phyloP scores from a whole-genome alignment of 1,284 basidiomycete genomes.

The Irpex lacteus region DNA sequence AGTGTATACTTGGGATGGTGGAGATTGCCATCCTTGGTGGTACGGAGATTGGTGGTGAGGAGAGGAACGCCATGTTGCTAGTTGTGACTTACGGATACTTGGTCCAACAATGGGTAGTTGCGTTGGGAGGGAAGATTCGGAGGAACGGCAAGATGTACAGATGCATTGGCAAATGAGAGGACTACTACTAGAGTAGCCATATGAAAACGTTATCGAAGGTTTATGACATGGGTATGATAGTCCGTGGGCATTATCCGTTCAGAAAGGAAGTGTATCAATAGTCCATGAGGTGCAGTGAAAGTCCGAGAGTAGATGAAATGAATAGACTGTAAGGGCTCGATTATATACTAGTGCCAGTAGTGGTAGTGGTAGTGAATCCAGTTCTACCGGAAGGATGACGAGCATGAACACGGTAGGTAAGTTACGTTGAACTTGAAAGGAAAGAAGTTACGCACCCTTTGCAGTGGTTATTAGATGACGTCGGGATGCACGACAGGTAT shows the following conservation, averaged over 20 bases:
- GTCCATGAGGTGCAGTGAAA: neutral
- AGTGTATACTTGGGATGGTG: slow-evolving; percentile 36
- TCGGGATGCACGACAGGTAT: slow-evolving; percentile 87
- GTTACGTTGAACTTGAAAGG: neutral
- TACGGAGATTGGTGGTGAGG: slow-evolving; percentile 14
- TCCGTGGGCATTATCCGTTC: neutral
- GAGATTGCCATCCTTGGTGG: slow-evolving; percentile 37
- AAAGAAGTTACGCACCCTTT: slow-evolving; percentile 47
- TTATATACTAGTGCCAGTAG: neutral
- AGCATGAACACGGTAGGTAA: neutral
- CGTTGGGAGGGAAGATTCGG: no score
- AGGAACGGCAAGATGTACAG: neutral
- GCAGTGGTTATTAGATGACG: slow-evolving; percentile 73
- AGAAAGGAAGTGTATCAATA: neutral
- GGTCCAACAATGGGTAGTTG: no score
- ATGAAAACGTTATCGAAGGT: no score
- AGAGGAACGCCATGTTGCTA: neutral
- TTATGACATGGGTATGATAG: neutral
- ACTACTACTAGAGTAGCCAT: neutral
- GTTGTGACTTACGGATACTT: neutral
- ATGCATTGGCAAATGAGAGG: neutral
- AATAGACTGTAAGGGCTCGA: no score
- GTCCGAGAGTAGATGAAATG: no score
- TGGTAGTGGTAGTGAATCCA: slow-evolving; percentile 22
- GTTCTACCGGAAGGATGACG: slow-evolving; percentile 27